Base-by-base conservation (phyloP, 2,329 filamentous ascomycete genomes). In the Venturiaceae sp. region DNA sequence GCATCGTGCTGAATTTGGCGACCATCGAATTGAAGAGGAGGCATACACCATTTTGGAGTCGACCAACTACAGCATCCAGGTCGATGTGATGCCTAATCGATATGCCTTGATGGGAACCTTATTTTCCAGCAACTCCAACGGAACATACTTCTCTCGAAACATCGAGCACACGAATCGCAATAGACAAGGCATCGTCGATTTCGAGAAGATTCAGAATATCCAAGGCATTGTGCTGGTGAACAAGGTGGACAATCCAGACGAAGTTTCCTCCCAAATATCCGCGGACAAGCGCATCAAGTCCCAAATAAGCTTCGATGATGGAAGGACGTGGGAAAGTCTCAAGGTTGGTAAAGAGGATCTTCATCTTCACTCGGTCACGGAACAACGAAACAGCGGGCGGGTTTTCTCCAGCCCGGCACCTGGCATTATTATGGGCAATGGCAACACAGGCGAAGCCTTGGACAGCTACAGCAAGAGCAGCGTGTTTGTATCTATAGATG, bases 81-180 rank as follows among this genome's bases (percentile, higher is more conserved):
- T 99, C 58, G 92, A 97, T 71, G 92, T 97, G 62, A 86, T 92
- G 81, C 90, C 87, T 1, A 80, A 79, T 11, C 75, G 72, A 59
- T 80, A 80, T 13, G 81, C 80, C 37, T 83, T 87, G 0, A 92
- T 96, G 83, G 95, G 94, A 34, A 85, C 88, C 11, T 79, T 99
- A 59, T 92, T 96, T 67, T 95, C 91, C 5, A 97, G 92, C 69
- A 99, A 99, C 70, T 97, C 92, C 33, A 95, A 97, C 69, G 94
- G 94, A 61, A 96, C 91, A 2, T 96, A 92, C 72, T 99, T 97
- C 70, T 94, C 88, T 2, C 85, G 87, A 67, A 97, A 96, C 66
- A 82, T 92, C 58, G 88, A 95, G 60, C 87, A 96, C 70, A 96
- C 92, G 34, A 97, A 99, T 71, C 87, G 92, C 66, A 88, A 92